Percentiles rank a stretch among this genome's conserved stretches.
Conservation (phyloP, 2,329 filamentous ascomycete species). For the Hypoxylon sp. region DNA sequence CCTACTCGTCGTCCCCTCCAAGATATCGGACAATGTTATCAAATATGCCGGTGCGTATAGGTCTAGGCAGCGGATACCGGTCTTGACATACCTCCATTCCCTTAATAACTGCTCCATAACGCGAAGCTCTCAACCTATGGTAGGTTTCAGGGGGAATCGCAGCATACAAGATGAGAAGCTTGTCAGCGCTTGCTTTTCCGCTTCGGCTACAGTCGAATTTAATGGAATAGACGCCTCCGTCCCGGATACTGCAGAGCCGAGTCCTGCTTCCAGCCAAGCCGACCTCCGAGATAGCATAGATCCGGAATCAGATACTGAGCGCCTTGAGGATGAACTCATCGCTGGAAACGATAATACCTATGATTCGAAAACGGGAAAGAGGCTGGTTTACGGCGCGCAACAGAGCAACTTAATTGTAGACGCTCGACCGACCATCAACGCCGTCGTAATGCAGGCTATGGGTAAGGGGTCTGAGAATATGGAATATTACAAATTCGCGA, state of each 20-base stretch:
- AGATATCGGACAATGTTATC: conserved; percentile 95
- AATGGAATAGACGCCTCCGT: conserved; percentile 52
- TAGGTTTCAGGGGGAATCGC: conserved; percentile 86
- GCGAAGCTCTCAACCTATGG: conserved; percentile 89
- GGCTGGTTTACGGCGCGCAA: conserved; percentile 87
- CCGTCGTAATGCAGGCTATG: conserved; percentile 91
- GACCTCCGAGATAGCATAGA: conserved; percentile 60
- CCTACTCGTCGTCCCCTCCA: conserved; percentile 84
- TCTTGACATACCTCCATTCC: conserved; percentile 92
- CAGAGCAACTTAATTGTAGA: conserved; percentile 96
- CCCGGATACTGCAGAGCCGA: conserved; percentile 52
- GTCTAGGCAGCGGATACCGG: conserved; percentile 88
- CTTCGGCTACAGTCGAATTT: conserved; percentile 64
- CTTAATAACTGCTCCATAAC: conserved; percentile 98
- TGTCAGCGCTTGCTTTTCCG: conserved; percentile 90
- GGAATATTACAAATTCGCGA: conserved; percentile 93
- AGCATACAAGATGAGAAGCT: conserved; percentile 97
- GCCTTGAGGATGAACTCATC: conserved; percentile 76
- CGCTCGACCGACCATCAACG: conserved; percentile 93
- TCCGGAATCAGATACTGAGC: conserved; percentile 72
- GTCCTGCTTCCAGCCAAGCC: conserved; percentile 63
- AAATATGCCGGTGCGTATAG: conserved; percentile 93
- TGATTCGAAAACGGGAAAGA: conserved; percentile 71
- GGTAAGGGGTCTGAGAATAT: conserved; percentile 97
- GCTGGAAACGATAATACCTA: conserved; percentile 62